Conservation (phyloP, 2,329 filamentous ascomycete genomes). For the Coniochaeta hoffmannii region DNA sequence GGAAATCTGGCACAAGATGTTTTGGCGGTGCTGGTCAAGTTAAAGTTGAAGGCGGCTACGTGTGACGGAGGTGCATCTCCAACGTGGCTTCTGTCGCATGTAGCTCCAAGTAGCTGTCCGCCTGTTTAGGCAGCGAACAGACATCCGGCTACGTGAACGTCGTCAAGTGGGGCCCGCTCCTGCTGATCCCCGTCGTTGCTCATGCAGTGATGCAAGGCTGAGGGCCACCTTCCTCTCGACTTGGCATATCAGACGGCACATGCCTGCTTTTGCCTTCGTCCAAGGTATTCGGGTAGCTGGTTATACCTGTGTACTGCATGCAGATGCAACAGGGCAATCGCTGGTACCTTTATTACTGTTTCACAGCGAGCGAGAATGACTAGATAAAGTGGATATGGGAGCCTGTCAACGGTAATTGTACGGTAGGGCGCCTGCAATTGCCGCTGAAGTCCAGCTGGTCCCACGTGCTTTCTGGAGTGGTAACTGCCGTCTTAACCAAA, state of each 20-base stretch:
- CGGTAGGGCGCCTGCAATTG: neutral
- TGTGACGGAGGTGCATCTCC: neutral
- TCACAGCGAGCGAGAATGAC: too few species aligned
- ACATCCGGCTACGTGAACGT: neutral
- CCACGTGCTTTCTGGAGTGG: neutral
- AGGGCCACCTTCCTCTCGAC: neutral
- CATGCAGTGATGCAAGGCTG: neutral
- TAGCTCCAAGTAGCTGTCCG: neutral
- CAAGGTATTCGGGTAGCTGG: too few species aligned
- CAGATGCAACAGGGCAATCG: too few species aligned
- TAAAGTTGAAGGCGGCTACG: neutral
- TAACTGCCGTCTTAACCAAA: neutral
- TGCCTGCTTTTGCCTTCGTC: too few species aligned
- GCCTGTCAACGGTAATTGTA: too few species aligned
- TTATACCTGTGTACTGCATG: too few species aligned
- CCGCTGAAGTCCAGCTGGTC: neutral
- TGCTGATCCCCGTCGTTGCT: neutral
- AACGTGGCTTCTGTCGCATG: neutral
- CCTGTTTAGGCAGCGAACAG: neutral
- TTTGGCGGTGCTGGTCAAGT: neutral
- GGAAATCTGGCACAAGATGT: neutral
- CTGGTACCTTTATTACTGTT: too few species aligned
- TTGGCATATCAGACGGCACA: too few species aligned
- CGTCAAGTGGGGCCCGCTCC: neutral
- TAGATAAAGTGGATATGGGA: neutral